A percentile compares a stretch with the other conserved stretches of the same genome.
These are phyloP conservation scores for Paraconiothyrium sp. DNA, from an alignment of 2,329 filamentous ascomycete genomes.

Conservation along the genomic window DNA sequence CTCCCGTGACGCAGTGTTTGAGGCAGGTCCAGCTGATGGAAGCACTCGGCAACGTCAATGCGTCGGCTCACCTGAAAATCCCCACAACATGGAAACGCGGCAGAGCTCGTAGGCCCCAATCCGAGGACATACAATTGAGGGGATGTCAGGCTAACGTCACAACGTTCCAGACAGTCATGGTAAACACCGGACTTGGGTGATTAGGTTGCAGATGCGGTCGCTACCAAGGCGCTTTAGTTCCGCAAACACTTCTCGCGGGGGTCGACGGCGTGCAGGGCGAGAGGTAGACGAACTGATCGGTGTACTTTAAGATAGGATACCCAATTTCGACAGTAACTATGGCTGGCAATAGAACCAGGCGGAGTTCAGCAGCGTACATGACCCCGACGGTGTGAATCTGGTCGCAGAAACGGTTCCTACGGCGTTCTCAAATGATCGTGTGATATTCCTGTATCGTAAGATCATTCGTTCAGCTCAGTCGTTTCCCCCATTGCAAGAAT, in stretches of 20 bases:
- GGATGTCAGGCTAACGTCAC: neutral
- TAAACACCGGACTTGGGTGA: neutral
- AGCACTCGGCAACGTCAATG: neutral
- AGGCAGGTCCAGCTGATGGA: neutral
- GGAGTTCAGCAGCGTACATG: slow-evolving; percentile 5
- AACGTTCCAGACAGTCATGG: neutral
- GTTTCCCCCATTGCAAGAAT: slow-evolving; percentile 1
- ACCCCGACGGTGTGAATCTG: neutral
- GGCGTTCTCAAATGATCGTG: slow-evolving; percentile 12
- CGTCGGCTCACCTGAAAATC: neutral
- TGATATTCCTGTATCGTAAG: slow-evolving; percentile 3
- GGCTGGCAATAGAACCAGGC: neutral
- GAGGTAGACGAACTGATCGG: neutral
- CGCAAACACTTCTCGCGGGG: neutral
- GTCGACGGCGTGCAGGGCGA: neutral
- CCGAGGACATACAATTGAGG: neutral
- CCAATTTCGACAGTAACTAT: neutral
- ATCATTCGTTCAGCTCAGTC: neutral
- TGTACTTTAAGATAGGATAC: neutral
- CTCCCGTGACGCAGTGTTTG: neutral
- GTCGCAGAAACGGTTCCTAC: slow-evolving; percentile 13
- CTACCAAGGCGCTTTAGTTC: neutral
- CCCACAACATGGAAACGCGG: neutral
- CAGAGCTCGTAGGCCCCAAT: neutral
- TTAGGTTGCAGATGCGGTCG: slow-evolving; percentile 4